phyloP scores from a whole-genome alignment of 2,329 filamentous ascomycete genomes.

The Trichoderma polysporum region DNA sequence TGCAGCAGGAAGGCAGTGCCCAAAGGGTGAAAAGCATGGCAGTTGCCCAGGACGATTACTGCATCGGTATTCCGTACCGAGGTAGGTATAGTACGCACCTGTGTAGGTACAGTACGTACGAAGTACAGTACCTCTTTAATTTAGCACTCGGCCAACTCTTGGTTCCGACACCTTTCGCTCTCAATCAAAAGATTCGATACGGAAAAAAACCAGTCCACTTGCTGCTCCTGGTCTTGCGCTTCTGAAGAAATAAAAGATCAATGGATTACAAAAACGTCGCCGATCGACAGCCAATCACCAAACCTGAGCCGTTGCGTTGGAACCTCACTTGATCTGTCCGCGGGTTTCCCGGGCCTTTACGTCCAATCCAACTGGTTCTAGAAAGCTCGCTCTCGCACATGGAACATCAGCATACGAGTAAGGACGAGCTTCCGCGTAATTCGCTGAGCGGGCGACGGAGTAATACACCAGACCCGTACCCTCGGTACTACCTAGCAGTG shows the following conservation, averaged over 20 bases:
- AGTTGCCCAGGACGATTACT: neutral
- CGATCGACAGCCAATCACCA: neutral
- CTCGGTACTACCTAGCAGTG: neutral
- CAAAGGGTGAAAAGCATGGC: neutral
- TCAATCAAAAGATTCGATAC: neutral
- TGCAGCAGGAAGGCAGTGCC: neutral
- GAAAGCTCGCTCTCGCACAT: neutral
- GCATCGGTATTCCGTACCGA: too few relatives aligned
- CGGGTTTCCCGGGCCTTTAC: too few relatives aligned
- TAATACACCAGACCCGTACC: neutral
- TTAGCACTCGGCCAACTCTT: neutral
- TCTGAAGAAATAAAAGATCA: neutral
- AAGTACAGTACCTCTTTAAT: too few relatives aligned
- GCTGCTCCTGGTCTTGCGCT: neutral
- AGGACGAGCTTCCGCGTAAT: neutral
- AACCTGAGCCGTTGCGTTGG: neutral
- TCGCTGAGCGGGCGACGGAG: neutral
- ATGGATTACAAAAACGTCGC: neutral
- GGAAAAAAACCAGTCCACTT: neutral
- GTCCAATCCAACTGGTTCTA: neutral
- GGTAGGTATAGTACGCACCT: neutral
- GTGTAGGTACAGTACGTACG: neutral
- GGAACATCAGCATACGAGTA: too few relatives aligned
- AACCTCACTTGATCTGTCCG: too few relatives aligned
- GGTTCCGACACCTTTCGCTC: neutral